Evolutionary conservation across 345 rosid genomes (phyloP), one percentile per base, ranked within the genome.

Genomic region (Gossypium longicalyx): DNA sequence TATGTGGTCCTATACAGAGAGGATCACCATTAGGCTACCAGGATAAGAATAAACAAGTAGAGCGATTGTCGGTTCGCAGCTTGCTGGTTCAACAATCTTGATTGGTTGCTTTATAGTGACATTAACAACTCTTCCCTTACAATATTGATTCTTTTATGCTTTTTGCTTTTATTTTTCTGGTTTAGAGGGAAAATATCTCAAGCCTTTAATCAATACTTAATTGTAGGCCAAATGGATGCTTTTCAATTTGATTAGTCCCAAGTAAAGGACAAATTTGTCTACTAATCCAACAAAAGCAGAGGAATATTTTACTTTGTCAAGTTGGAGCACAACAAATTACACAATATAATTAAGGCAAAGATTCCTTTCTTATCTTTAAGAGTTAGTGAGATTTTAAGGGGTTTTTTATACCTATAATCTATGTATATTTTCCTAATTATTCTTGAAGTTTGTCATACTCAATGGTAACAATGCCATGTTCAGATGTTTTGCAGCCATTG

Each of bases 1-100:
- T 74, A 2, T 49, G 62, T 29, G 81, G 80, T 65, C 70, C 76
- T 57, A 29, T 49, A 38, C 61, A 9, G 41, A 17, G 7, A 27
- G n/a, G 13, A 67, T 67, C 22, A 6, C 54, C 41, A 68, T 25
- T 68, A 49, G 43, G 43, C 41, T 13, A 66, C 29, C 6, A 20
- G 17, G 29, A 66, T n/a, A 20, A 65, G 44, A 27, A n/a, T 11
- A 10, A 57, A 54, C 19, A 17, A 44, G 19, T 27, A 12, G 23
- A 29, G 72, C 20, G 9, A 45, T 49, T 49, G 76, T 70, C 60
- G 78, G 43, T 64, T 51, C 53, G 5, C 74, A 9, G 43, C 60
- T 64, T 74, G 70, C 41, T 2, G 73, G 7, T 70, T 80, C 72
- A 73, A 73, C 49, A 44, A 66, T 52, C 53, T 44, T 44, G 17